These are phyloP conservation scores for Entamoeba moshkovskii DNA, from an alignment of 208 protist species.

Conservation along the genomic window DNA sequence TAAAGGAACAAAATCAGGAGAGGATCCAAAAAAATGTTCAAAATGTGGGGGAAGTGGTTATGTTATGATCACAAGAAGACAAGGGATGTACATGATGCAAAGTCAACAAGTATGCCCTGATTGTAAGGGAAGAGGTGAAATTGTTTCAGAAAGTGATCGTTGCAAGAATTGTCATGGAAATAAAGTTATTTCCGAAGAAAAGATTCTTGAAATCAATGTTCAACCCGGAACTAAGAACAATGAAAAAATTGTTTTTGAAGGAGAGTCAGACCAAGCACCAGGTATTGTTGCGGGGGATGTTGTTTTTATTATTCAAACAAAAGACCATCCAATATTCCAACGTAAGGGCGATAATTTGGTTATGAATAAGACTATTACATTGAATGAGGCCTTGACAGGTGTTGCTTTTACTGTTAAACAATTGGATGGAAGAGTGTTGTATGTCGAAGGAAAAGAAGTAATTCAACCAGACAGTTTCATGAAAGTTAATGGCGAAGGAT, in stretches of 20 bases:
- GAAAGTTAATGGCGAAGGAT: background rate
- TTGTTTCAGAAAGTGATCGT: background rate
- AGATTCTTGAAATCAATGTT: background rate
- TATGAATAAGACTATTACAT: background rate
- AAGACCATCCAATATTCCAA: background rate
- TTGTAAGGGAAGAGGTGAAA: background rate
- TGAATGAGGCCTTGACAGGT: background rate
- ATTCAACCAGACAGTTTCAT: background rate
- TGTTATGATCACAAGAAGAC: background rate
- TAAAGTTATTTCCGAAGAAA: background rate
- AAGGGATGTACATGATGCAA: background rate
- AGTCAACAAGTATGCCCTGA: background rate
- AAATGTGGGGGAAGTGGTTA: background rate
- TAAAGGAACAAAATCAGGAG: background rate
- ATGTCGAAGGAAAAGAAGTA: background rate
- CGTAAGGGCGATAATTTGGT: background rate
- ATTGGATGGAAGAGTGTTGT: background rate
- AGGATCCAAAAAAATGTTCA: background rate
- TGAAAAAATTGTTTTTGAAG: background rate
- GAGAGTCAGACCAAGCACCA: background rate
- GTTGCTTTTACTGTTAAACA: background rate
- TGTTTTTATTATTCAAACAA: background rate
- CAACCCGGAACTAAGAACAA: background rate
- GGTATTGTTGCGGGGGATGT: background rate
- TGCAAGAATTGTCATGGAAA: background rate